Percentiles rank a stretch among this genome's conserved stretches.
phyloP scores from a whole-genome alignment of 768 basidiomycete species.

The Lactarius akahatsu region DNA sequence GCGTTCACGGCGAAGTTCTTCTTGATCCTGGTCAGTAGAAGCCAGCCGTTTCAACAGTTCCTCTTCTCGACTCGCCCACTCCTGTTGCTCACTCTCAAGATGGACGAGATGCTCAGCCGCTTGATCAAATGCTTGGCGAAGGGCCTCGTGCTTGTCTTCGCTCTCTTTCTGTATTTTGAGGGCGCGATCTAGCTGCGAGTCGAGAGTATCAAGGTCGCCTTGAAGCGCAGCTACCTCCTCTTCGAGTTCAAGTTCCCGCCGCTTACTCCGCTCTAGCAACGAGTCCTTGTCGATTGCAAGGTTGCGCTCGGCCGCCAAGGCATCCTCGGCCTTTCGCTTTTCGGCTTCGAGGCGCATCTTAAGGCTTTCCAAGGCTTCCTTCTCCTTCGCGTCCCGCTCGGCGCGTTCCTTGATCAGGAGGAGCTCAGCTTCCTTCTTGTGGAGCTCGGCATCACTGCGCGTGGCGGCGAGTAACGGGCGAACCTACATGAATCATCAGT shows the following conservation, averaged over 20 bases:
- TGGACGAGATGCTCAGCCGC: conserved; percentile 84
- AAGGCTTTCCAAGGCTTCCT: conserved; percentile 71
- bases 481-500: conserved; percentile 47
- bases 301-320: conserved; percentile 78
- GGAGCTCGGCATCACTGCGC: conserved; percentile 86
- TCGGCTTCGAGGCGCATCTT: conserved; percentile 83
- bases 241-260: conserved; percentile 79
- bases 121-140: conserved; percentile 73
- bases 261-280: conserved; percentile 78
- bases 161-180: conserved; percentile 74
- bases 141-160: conserved; percentile 72
- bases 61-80: conserved; percentile 61
- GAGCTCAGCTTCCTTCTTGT: conserved; percentile 83
- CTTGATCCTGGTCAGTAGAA: conserved; percentile 40
- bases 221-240: conserved; percentile 82
- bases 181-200: conserved; percentile 81
- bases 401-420: conserved; percentile 78
- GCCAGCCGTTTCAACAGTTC: conserved; percentile 58
- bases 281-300: conserved; percentile 81
- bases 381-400: conserved; percentile 82
- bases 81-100: conserved; percentile 73
- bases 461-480: conserved; percentile 92
- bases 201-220: conserved; percentile 77
- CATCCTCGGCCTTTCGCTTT: conserved; percentile 77
- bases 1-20: conserved; percentile 47